Conservation (phyloP, 2,329 filamentous ascomycete species). For the Pseudodiploospora longispora region DNA sequence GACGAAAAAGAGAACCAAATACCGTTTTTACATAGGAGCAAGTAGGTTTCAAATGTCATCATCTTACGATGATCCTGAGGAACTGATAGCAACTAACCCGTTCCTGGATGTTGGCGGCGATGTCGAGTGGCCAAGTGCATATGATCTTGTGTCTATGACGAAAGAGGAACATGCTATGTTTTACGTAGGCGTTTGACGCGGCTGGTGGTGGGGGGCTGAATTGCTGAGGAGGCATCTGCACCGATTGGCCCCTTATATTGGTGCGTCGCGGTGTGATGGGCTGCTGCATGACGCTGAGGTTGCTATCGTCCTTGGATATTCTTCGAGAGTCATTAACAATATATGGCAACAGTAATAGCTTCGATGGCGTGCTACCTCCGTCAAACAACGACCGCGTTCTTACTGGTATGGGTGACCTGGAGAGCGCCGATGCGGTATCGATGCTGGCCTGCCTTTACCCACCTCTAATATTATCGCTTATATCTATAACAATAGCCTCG, state of each 20-base stretch:
- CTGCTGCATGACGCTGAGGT: constrained; percentile 35
- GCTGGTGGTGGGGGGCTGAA: constrained; percentile 29
- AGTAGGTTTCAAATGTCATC: too few relatives aligned
- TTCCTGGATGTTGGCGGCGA: too few relatives aligned
- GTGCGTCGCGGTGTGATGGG: constrained; percentile 69
- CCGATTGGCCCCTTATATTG: constrained; percentile 53
- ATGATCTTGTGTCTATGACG: too few relatives aligned
- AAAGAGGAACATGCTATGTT: too few relatives aligned
- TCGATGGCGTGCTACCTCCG: constrained; percentile 46
- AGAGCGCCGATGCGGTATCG: constrained; percentile 9
- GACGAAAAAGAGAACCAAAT: too few relatives aligned
- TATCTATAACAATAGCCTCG: constrained; percentile 7
- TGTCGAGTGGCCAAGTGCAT: too few relatives aligned
- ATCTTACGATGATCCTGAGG: too few relatives aligned
- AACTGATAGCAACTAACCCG: too few relatives aligned
- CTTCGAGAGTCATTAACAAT: constrained; percentile 46
- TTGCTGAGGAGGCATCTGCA: constrained; percentile 26
- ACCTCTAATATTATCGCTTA: constrained; percentile 1
- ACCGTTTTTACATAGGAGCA: too few relatives aligned
- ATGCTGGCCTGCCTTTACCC: neutral
- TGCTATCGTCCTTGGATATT: constrained; percentile 60
- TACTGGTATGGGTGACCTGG: constrained; percentile 33
- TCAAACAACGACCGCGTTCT: constrained; percentile 61
- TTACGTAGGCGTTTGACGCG: constrained; percentile 27
- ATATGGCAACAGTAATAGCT: constrained; percentile 50